Evolutionary conservation across 306 rosid genomes (phyloP).

Genomic region (Abrus precatorius): DNA sequence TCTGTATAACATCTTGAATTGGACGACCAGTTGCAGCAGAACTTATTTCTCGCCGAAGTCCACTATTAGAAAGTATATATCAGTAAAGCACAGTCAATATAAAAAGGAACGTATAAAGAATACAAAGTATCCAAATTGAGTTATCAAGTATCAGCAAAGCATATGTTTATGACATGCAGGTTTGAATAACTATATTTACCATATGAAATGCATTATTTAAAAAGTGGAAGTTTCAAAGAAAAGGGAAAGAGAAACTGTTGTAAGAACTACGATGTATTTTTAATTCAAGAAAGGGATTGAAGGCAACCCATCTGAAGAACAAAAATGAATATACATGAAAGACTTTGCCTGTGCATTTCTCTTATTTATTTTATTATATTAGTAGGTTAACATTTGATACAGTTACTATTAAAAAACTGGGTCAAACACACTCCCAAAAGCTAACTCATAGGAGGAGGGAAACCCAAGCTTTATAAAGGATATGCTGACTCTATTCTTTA

Average conservation of each 20-base stretch:
- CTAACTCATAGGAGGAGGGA: no score
- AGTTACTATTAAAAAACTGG: no score
- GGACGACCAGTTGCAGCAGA: conserved; percentile 99
- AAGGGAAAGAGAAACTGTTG: conserved; percentile 1
- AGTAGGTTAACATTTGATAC: conserved; percentile 13
- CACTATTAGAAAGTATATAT: conserved; percentile 62
- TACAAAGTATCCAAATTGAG: conserved; percentile 29
- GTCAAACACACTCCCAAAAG: no score
- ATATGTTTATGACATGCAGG: conserved; percentile 15
- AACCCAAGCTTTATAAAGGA: no score
- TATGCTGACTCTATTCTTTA: no score
- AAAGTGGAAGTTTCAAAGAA: conserved; percentile 19
- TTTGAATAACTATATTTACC: conserved; percentile 3
- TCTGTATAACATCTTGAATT: conserved; percentile 98
- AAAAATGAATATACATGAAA: neutral
- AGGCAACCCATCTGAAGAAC: conserved; percentile 20
- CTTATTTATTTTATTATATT: conserved; percentile 12
- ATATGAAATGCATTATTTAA: conserved; percentile 13
- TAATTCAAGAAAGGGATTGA: conserved; percentile 20
- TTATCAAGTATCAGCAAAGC: neutral
- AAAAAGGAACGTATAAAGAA: conserved; percentile 9
- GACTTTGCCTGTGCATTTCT: neutral
- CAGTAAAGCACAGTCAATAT: conserved; percentile 33
- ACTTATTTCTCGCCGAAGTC: conserved; percentile 98
- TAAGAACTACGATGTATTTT: neutral